These are phyloP conservation scores for Deinandra increscens DNA, from an alignment of 129 eudicot species.

Conservation along the genomic window DNA sequence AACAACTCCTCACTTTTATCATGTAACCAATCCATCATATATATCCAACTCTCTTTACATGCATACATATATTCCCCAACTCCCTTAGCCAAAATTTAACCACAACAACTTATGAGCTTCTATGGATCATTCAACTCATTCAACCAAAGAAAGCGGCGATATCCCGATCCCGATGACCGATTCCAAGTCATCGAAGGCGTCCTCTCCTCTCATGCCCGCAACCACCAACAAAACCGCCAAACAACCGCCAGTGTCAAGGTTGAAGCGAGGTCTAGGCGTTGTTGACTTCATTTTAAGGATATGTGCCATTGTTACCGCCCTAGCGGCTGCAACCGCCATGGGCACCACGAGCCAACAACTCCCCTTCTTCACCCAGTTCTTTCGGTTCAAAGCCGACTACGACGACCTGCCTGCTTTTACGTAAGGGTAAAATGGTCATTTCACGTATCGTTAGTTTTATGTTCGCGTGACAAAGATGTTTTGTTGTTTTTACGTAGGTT, in stretches of 20 bases:
- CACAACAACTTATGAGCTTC: neutral
- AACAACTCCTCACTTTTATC: constrained; percentile 47
- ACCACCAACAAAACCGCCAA: constrained; percentile 34
- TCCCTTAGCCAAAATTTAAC: neutral
- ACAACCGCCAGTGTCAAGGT: constrained; percentile 30
- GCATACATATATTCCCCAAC: too few relatives aligned
- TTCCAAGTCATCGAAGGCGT: constrained; percentile 43
- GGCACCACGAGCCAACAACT: constrained; percentile 72
- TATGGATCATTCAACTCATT: constrained; percentile 39
- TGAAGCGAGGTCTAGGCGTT: constrained; percentile 54
- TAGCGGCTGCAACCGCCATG: constrained; percentile 74
- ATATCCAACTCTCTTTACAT: constrained; percentile 2
- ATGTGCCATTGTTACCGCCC: constrained; percentile 57
- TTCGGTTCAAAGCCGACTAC: constrained; percentile 71
- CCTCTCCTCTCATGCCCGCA: constrained; percentile 28
- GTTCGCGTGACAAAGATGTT: neutral
- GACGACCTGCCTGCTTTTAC: constrained; percentile 74
- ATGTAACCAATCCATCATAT: constrained; percentile 44
- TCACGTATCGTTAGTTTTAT: neutral
- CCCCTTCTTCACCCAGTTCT: constrained; percentile 77
- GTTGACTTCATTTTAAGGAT: constrained; percentile 71
- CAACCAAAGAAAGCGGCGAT: constrained; percentile 44
- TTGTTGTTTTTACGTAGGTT: constrained; percentile 43
- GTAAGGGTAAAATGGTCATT: constrained; percentile 33
- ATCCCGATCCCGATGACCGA: constrained; percentile 40